Base-by-base conservation (phyloP, 2,329 filamentous ascomycete genomes). In the Cladosporium sp. region DNA sequence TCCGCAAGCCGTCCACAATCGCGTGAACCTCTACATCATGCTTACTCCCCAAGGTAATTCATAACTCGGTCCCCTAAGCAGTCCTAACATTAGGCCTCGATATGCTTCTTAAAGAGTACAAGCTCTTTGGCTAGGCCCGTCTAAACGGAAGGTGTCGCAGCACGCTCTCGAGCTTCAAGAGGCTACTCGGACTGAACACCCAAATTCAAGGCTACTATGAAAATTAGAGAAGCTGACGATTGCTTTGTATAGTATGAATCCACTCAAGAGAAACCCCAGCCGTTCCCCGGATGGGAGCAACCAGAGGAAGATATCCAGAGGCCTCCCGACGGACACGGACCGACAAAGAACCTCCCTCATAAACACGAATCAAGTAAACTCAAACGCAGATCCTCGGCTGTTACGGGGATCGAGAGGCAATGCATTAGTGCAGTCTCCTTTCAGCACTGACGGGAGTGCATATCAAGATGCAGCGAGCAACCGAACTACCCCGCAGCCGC, bases 391-490 rank as follows among this genome's bases (percentile, higher is more conserved):
- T 34, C 61, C 61, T 30, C 61, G 61, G 3, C 41, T 47, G 2
- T 47, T 34, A 54, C n/a, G 21, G 12, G 34, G 24, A 12, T 38
- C n/a, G 34, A 41, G 24, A 32, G 30, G 6, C 15, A 44, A 47
- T 8, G 12, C 15, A 41, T 36, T 30, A 14, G 47, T 63, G 11
- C 60, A 38, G n/a, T 63, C 60, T 30, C 60, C 60, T 3, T 36
- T 30, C 10, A 63, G 49, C 24, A 55, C 60, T 26, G 60, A 63
- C 11, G 49, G 60, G 14, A 63, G 60, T 14, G n/a, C 49, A 8
- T 55, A 63, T 15, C 57, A 67, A 62, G 64, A 67, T 51, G 57
- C 59, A 47, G 38, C 62, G 14, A 67, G 32, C 49, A 49, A 54
- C 24, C 30, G 65, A 28, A 59, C 51, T 2, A 64, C 34, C 7